Evolutionary conservation across 2,329 filamentous ascomycete species (phyloP), one percentile per base, ranked within the genome.

Genomic region (Pseudocercospora crystallina): DNA sequence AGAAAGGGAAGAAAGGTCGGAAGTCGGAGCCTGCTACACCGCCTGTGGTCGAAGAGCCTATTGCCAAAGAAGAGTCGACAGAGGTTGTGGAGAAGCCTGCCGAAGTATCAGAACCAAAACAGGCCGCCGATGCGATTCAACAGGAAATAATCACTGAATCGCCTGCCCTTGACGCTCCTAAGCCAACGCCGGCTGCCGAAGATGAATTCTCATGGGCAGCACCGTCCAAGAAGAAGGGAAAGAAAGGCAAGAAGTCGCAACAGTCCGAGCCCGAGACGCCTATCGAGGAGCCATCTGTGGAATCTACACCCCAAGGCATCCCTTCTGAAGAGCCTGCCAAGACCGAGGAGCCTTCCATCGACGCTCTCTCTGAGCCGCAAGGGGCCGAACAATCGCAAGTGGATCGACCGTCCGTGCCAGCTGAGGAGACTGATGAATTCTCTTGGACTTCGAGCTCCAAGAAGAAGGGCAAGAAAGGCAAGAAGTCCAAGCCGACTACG

Each of bases 401-500:
- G 4, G 20, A 26, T 3, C 20, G 7, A 7, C 20, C 39, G 10
- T 8, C 32, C 31, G 33, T 15, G 17, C 5, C 9, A n/a, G n/a
- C 20, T 17, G 36, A 40, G 7, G 36, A 38, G 14, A 33, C 40
- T 20, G 57, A 54, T 13, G 57, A 56, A 26, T 49, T 43, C 37
- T 41, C 31, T 10, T 42, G 41, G 29, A 32, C 49, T 13, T 12
- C 49, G 3, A 35, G 32, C 8, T 49, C 53, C 17, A 54, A 53
- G 20, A 58, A 56, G 42, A 61, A 63, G 37, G 52, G 54, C 42
- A 63, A 62, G 38, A 63, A 62, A 43, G 51, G 53, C 30, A 63
- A 62, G 43, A 53, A 49, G 32, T 34, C 49, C 12, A 33, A 43
- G 32, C 17, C 53, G 30, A n/a, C 26, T 3, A 12, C 32, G 8